Evolutionary conservation across 176 grass and related monocot species (phyloP).

Genomic region (Eragrostis curvula): DNA sequence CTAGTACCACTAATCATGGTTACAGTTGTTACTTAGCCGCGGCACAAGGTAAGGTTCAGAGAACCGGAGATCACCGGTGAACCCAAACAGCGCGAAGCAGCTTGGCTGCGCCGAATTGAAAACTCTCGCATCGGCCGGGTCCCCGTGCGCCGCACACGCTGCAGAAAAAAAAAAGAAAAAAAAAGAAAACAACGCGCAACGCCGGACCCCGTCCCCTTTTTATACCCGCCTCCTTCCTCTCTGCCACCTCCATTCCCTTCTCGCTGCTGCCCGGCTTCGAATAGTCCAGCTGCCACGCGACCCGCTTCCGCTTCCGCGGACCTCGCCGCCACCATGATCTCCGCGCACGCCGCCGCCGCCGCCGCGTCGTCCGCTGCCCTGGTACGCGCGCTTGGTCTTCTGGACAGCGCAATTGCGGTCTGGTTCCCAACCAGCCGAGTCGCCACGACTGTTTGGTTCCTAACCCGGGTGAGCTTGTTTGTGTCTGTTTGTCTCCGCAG

Average conservation of each 20-base stretch:
- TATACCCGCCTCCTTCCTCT: constrained; percentile 15
- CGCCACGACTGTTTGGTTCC: neutral
- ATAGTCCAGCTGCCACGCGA: neutral
- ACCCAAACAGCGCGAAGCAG: neutral
- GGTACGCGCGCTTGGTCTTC: constrained; percentile 18
- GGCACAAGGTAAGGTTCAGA: neutral
- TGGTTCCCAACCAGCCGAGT: neutral
- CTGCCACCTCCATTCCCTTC: neutral
- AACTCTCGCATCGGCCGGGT: neutral
- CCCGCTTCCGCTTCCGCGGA: constrained; percentile 14
- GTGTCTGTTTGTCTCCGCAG: constrained; percentile 25
- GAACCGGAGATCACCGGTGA: neutral
- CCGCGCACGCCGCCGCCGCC: constrained; percentile 31
- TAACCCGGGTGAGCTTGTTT: neutral
- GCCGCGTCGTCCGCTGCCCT: constrained; percentile 13
- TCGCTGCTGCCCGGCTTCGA: constrained; percentile 7
- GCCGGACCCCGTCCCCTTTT: neutral
- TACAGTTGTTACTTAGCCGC: neutral
- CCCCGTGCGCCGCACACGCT: constrained; percentile 29
- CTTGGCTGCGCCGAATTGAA: neutral
- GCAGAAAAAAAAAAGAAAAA: neutral
- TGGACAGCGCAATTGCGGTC: neutral
- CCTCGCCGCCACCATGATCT: constrained; percentile 47
- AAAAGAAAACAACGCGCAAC: neutral
- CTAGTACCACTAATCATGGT: neutral